These are phyloP conservation scores for Dichotomocladium elegans DNA, from an alignment of 371 early-diverging fungal species.

Conservation along the genomic window DNA sequence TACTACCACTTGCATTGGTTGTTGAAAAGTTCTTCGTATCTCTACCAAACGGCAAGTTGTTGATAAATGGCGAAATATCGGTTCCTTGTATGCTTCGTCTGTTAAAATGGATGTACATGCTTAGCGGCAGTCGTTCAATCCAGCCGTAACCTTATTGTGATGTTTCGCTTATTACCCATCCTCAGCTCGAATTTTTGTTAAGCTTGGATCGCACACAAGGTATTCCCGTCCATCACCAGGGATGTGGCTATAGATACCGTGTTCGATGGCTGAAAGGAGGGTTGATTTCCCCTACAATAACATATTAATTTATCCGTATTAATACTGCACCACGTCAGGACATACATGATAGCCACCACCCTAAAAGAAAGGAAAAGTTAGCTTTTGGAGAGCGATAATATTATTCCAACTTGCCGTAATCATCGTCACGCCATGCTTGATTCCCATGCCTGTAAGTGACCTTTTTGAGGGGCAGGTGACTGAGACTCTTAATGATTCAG, in stretches of 20 bases:
- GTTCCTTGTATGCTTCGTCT: constrained; percentile 24
- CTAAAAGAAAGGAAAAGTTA: neutral
- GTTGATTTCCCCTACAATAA: constrained; percentile 42
- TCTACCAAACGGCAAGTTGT: constrained; percentile 38
- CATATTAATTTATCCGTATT: neutral
- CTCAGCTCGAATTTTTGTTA: constrained; percentile 40
- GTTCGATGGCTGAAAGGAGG: constrained; percentile 42
- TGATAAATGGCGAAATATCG: constrained; percentile 51
- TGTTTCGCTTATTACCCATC: constrained; percentile 26
- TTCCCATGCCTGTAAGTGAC: constrained; percentile 42
- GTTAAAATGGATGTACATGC: neutral
- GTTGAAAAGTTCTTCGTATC: constrained; percentile 35
- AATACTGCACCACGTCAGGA: no score
- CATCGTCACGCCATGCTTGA: constrained; percentile 40
- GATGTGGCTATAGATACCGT: constrained; percentile 48
- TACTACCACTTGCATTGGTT: constrained; percentile 47
- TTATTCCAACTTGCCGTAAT: constrained; percentile 19
- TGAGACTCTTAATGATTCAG: constrained; percentile 1
- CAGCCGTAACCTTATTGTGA: neutral
- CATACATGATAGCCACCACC: constrained; percentile 53
- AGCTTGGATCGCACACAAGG: constrained; percentile 23
- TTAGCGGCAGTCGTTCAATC: neutral
- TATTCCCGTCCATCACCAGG: constrained; percentile 52
- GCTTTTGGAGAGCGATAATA: neutral
- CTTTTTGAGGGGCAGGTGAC: constrained; percentile 39